Conservation (phyloP, 2,329 filamentous ascomycete species). For the Cladosporium phlei region DNA sequence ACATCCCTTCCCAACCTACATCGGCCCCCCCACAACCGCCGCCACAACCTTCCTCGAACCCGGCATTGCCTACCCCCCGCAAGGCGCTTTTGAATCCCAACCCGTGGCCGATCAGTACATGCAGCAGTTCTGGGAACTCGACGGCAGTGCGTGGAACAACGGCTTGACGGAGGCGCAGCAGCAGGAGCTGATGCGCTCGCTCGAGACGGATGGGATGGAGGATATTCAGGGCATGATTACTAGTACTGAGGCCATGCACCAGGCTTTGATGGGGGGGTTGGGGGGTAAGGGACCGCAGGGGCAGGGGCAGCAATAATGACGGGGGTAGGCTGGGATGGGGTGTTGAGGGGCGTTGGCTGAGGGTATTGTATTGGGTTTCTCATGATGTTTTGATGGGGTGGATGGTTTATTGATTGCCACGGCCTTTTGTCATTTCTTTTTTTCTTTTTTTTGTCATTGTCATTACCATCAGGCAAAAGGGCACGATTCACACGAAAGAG, state of each 20-base stretch:
- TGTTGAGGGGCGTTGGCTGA: too few relatives aligned
- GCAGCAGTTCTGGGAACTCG: constrained; percentile 25
- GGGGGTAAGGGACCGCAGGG: background rate
- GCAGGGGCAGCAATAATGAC: background rate
- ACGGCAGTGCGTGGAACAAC: constrained; percentile 28
- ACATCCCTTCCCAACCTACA: constrained; percentile 9
- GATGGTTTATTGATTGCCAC: too few relatives aligned
- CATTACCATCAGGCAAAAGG: too few relatives aligned
- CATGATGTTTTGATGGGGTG: too few relatives aligned
- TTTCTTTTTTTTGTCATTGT: too few relatives aligned
- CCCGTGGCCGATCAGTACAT: constrained; percentile 16
- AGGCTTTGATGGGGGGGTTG: constrained; percentile 9
- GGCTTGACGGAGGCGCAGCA: constrained; percentile 33
- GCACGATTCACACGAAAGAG: too few relatives aligned
- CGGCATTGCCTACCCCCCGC: constrained; percentile 25
- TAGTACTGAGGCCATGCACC: constrained; percentile 25
- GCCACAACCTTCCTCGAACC: constrained; percentile 25
- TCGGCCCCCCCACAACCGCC: constrained; percentile 9
- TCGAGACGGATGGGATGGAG: constrained; percentile 36
- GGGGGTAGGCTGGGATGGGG: too few relatives aligned
- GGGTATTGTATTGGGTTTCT: too few relatives aligned
- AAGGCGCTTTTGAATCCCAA: constrained; percentile 1
- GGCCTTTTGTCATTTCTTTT: too few relatives aligned
- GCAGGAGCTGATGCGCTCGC: constrained; percentile 33
- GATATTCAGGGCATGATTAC: constrained; percentile 36